Evolutionary conservation across 768 basidiomycete genomes (phyloP).

Genomic region (Imleria badia): DNA sequence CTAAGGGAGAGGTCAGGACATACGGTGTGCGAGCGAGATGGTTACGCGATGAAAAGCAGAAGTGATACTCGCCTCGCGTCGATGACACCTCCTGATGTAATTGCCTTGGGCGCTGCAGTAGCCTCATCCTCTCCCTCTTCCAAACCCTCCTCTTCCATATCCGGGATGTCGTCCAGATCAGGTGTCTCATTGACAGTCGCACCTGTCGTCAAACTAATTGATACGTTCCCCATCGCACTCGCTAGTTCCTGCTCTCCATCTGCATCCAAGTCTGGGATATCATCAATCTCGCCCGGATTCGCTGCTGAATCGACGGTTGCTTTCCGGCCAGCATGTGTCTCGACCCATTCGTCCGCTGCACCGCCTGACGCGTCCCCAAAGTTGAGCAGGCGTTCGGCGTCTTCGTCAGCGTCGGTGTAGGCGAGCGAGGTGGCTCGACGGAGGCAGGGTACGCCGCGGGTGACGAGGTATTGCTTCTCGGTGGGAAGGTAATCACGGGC

Average conservation of each 20-base stretch:
- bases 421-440: slow-evolving; percentile 89
- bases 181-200: slow-evolving; percentile 60
- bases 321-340: slow-evolving; percentile 88
- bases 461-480: slow-evolving; percentile 96
- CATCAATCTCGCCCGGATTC: slow-evolving; percentile 69
- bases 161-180: slow-evolving; percentile 95
- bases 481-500: slow-evolving; percentile 88
- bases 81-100: slow-evolving; percentile 35
- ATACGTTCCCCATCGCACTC: slow-evolving; percentile 45
- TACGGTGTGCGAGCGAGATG: neutral
- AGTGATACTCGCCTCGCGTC: slow-evolving; percentile 47
- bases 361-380: slow-evolving; percentile 66
- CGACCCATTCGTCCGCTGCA: slow-evolving; percentile 92
- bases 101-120: slow-evolving; percentile 58
- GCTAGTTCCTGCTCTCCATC: slow-evolving; percentile 55
- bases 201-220: slow-evolving; percentile 38
- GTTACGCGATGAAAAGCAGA: neutral
- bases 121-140: slow-evolving; percentile 89
- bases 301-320: slow-evolving; percentile 48
- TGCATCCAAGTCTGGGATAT: slow-evolving; percentile 86
- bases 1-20: slow-evolving; percentile 34
- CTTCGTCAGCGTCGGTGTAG: slow-evolving; percentile 95
- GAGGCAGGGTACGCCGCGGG: slow-evolving; percentile 94
- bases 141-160: slow-evolving; percentile 96
- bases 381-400: slow-evolving; percentile 87